phyloP scores from a whole-genome alignment of 2,329 filamentous ascomycete species.

The Neopestalotiopsis sp. region DNA sequence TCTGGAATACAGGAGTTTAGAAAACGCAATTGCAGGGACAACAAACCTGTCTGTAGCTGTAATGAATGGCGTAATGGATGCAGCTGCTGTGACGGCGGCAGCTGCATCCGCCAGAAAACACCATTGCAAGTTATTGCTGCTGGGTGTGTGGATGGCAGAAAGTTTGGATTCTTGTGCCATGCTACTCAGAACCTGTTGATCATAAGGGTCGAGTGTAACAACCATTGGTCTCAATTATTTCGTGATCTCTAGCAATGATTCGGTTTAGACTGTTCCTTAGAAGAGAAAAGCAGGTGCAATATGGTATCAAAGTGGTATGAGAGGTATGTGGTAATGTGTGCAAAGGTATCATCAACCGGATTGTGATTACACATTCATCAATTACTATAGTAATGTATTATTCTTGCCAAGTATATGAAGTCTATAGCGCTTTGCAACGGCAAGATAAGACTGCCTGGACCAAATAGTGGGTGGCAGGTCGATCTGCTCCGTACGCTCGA shows the following conservation, averaged over 20 bases:
- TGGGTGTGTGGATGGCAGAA: background rate
- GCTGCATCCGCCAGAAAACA: background rate
- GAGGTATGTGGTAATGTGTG: background rate
- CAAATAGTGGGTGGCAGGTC: background rate
- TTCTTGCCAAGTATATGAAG: background rate
- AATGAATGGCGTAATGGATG: conserved; percentile 5
- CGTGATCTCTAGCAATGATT: background rate
- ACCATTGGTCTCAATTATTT: no score
- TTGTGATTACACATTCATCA: background rate
- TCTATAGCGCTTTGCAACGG: background rate
- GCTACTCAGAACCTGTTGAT: background rate
- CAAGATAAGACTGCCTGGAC: background rate
- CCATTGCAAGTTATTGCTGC: background rate
- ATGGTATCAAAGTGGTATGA: background rate
- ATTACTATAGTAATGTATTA: background rate
- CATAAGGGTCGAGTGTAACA: background rate
- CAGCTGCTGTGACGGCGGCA: conserved; percentile 3
- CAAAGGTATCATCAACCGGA: background rate
- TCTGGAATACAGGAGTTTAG: background rate
- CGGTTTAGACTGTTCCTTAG: background rate
- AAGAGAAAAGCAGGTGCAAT: background rate
- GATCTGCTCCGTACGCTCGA: background rate
- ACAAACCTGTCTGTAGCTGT: conserved; percentile 9
- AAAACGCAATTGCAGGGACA: background rate
- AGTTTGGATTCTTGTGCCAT: background rate